Evolutionary conservation across 176 grass and related monocot species (phyloP).

Genomic region (Otatea glauca): DNA sequence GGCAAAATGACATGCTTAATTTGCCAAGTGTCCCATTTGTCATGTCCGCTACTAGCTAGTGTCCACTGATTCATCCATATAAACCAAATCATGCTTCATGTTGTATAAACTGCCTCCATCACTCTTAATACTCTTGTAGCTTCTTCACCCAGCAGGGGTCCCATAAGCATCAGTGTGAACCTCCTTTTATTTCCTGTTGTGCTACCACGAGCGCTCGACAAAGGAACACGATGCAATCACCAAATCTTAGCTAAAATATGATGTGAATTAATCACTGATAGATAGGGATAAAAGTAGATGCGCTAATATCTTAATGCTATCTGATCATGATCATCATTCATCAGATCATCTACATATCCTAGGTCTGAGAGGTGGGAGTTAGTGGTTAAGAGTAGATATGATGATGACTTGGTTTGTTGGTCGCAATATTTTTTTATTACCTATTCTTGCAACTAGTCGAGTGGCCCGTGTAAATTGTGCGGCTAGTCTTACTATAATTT

Average conservation of each 20-base stretch:
- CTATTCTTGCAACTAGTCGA: not conserved
- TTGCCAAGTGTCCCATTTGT: constrained; percentile 46
- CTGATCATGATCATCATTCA: not conserved
- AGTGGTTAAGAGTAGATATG: not conserved
- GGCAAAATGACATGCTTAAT: constrained; percentile 47
- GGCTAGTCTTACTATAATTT: no score
- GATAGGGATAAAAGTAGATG: constrained; percentile 39
- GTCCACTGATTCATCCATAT: constrained; percentile 43
- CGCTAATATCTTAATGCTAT: not conserved
- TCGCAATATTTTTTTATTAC: not conserved
- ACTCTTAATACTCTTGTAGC: constrained; percentile 46
- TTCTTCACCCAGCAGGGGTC: constrained; percentile 44
- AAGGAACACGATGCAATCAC: constrained; percentile 50
- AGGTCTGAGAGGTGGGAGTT: not conserved
- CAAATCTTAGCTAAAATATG: constrained; percentile 66
- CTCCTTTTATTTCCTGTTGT: constrained; percentile 41
- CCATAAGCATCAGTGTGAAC: constrained; percentile 35
- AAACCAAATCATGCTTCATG: constrained; percentile 34
- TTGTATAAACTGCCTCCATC: not conserved
- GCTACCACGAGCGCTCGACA: constrained; percentile 34
- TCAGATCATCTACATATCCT: not conserved
- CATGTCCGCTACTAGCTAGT: constrained; percentile 29
- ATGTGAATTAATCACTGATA: constrained; percentile 34
- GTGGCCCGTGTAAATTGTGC: no score
- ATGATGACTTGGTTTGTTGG: not conserved